Conservation (phyloP, 768 basidiomycete genomes). For the Pholiota conissans region DNA sequence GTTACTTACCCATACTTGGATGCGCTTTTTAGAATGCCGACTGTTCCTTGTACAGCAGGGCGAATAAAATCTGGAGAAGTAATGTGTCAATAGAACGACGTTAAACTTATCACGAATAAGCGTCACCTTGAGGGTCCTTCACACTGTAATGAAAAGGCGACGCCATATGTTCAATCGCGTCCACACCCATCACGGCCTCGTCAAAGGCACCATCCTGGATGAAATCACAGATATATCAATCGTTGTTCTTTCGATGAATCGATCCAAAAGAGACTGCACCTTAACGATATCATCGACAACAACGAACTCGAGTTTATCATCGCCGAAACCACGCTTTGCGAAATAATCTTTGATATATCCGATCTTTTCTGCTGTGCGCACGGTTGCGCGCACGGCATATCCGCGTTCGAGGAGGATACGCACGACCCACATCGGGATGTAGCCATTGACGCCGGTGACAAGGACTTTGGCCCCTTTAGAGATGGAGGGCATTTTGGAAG, state of each 20-base stretch:
- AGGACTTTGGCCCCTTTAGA: conserved; percentile 36
- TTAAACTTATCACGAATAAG: not conserved
- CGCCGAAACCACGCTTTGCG: conserved; percentile 48
- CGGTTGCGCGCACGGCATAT: conserved; percentile 64
- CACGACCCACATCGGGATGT: conserved; percentile 60
- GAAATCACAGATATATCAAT: not conserved
- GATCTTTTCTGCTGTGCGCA: conserved; percentile 62
- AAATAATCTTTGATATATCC: conserved; percentile 56
- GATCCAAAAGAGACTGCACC: conserved; percentile 16
- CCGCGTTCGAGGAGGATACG: conserved; percentile 57
- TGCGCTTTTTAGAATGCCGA: conserved; percentile 59
- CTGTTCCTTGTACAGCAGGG: conserved; percentile 74
- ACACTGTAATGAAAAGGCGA: conserved; percentile 56
- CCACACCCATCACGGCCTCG: conserved; percentile 73
- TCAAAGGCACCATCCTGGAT: conserved; percentile 68
- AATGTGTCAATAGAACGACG: no score
- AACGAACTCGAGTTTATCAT: conserved; percentile 58
- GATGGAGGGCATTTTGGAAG: conserved; percentile 33
- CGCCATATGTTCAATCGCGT: conserved; percentile 69
- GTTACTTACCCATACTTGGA: conserved; percentile 47
- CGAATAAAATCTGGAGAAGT: conserved; percentile 62
- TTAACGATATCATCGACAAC: conserved; percentile 68
- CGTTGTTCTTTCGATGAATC: not conserved
- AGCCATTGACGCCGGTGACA: conserved; percentile 62
- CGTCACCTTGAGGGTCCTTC: conserved; percentile 38